These are phyloP conservation scores for Fusarium sp. DNA, from an alignment of 2,329 filamentous ascomycete species.

Conservation along the genomic window DNA sequence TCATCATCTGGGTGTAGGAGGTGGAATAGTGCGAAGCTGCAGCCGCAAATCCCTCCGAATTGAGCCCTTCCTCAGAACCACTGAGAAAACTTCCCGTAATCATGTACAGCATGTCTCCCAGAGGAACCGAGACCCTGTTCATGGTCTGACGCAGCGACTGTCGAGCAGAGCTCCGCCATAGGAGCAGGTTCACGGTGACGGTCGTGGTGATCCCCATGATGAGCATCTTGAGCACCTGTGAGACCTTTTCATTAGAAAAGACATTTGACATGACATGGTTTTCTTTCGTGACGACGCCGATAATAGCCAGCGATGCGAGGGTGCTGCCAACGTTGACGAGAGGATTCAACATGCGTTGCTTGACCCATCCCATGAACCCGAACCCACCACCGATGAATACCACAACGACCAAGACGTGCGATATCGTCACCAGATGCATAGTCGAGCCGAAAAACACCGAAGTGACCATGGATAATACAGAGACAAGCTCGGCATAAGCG, in stretches of 20 bases:
- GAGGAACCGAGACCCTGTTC: slow-evolving; percentile 78
- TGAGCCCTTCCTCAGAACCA: slow-evolving; percentile 84
- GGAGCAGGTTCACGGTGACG: slow-evolving; percentile 79
- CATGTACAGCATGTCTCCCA: slow-evolving; percentile 85
- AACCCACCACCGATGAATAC: slow-evolving; percentile 90
- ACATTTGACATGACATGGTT: slow-evolving; percentile 87
- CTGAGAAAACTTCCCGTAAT: slow-evolving; percentile 88
- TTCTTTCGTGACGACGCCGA: slow-evolving; percentile 92
- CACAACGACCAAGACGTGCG: slow-evolving; percentile 84
- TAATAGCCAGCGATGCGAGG: slow-evolving; percentile 88
- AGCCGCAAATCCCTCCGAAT: slow-evolving; percentile 74
- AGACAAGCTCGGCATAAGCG: slow-evolving; percentile 78
- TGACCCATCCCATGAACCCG: slow-evolving; percentile 90
- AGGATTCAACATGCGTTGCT: slow-evolving; percentile 83
- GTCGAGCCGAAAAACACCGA: slow-evolving; percentile 83
- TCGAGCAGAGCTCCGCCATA: slow-evolving; percentile 86
- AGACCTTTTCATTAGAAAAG: slow-evolving; percentile 85
- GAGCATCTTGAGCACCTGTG: slow-evolving; percentile 87
- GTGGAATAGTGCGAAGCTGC: slow-evolving; percentile 75
- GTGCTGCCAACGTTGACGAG: slow-evolving; percentile 89
- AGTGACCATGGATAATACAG: slow-evolving; percentile 87
- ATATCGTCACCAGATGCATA: slow-evolving; percentile 76
- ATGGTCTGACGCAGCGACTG: slow-evolving; percentile 81
- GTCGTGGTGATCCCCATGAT: slow-evolving; percentile 81
- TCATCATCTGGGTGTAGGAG: slow-evolving; percentile 79